phyloP scores from a whole-genome alignment of 805 yeast genomes.

The Teunomyces barrocoloradensis region DNA sequence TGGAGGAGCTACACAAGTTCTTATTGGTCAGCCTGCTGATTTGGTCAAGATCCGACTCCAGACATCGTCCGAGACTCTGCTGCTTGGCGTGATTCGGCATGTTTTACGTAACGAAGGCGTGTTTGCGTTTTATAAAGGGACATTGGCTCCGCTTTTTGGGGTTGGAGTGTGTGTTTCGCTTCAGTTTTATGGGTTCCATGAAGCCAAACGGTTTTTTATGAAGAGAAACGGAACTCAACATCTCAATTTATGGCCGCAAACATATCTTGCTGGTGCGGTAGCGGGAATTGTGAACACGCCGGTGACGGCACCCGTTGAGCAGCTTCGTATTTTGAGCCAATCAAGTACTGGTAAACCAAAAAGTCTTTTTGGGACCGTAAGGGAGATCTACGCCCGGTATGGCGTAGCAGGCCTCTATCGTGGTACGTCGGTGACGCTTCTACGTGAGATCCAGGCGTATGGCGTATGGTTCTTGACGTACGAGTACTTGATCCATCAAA shows the following conservation, averaged over 20 bases:
- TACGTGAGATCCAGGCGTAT: slow-evolving; percentile 68
- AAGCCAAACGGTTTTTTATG: slow-evolving; percentile 57
- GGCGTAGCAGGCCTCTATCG: slow-evolving; percentile 57
- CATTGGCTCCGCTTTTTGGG: slow-evolving; percentile 43
- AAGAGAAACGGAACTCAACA: slow-evolving; percentile 22
- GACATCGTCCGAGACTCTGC: slow-evolving; percentile 31
- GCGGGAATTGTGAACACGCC: slow-evolving; percentile 69
- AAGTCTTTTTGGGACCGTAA: slow-evolving; percentile 35
- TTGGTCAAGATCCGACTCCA: slow-evolving; percentile 43
- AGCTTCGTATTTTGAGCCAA: slow-evolving; percentile 60
- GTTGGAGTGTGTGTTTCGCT: slow-evolving; percentile 65
- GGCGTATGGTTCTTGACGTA: slow-evolving; percentile 73
- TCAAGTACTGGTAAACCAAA: slow-evolving; percentile 32
- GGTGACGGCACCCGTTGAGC: slow-evolving; percentile 64
- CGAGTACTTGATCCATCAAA: slow-evolving; percentile 50
- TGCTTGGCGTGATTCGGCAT: slow-evolving; percentile 30
- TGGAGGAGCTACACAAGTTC: slow-evolving; percentile 47
- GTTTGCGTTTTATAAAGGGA: slow-evolving; percentile 45
- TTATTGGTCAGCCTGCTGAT: slow-evolving; percentile 48
- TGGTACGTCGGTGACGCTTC: slow-evolving; percentile 52
- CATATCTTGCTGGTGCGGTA: slow-evolving; percentile 59
- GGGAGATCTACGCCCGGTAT: slow-evolving; percentile 35
- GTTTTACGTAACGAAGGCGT: slow-evolving; percentile 42
- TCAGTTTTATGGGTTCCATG: slow-evolving; percentile 71
- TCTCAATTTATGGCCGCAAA: slow-evolving; percentile 53